Evolutionary conservation across 2,329 filamentous ascomycete genomes (phyloP).

Genomic region (Verticillium albo-atrum): DNA sequence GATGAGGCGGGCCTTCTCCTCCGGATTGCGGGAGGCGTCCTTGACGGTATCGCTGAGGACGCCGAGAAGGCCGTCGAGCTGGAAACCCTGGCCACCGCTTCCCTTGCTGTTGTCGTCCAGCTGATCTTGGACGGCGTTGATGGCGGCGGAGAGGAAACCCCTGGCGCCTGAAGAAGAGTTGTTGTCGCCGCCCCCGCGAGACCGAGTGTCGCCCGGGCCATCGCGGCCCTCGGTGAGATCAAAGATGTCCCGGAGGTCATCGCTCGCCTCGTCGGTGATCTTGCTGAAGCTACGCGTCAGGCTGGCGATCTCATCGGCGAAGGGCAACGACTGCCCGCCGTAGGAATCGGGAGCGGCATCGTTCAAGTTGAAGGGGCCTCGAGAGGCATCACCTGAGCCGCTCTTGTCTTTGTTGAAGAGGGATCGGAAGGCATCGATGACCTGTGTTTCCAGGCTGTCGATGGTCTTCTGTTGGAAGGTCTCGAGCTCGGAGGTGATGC

Average conservation of each 20-base stretch:
- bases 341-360: constrained; percentile 33
- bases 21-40: constrained; percentile 38
- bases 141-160: constrained; percentile 35
- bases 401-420: constrained; percentile 32
- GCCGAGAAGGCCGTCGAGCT: constrained; percentile 38
- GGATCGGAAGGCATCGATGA: constrained; percentile 38
- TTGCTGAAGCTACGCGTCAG: constrained; percentile 34
- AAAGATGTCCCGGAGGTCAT: constrained; percentile 39
- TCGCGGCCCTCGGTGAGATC: constrained; percentile 31
- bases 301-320: constrained; percentile 39
- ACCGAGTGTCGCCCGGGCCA: constrained; percentile 14
- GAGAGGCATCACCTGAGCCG: constrained; percentile 9
- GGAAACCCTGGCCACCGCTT: constrained; percentile 25
- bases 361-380: constrained; percentile 22
- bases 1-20: constrained; percentile 39
- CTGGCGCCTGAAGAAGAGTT: constrained; percentile 23
- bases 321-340: constrained; percentile 34
- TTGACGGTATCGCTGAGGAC: constrained; percentile 37
- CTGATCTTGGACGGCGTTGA: constrained; percentile 36
- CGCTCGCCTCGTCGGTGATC: constrained; percentile 33
- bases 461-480: constrained; percentile 39
- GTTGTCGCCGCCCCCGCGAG: constrained; percentile 16
- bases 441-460: constrained; percentile 38
- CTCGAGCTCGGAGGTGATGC: constrained; percentile 38
- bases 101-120: constrained; percentile 22